These are phyloP conservation scores for Stentor coeruleus DNA, from an alignment of 73 alveolate genomes.

Conservation along the genomic window DNA sequence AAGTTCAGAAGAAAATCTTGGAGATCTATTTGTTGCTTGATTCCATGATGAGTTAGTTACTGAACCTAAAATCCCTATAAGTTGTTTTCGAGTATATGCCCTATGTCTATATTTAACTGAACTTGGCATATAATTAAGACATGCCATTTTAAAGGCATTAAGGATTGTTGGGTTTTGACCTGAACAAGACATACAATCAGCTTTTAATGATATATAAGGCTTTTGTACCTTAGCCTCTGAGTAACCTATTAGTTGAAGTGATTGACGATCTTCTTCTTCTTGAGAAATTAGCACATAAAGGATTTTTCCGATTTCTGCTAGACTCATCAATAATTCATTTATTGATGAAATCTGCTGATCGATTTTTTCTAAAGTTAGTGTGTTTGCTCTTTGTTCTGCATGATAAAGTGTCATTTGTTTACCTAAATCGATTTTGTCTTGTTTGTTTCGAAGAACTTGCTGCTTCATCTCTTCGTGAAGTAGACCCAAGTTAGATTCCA, in stretches of 20 bases:
- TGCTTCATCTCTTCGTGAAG: background rate
- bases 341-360: background rate
- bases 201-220: constrained; percentile 32
- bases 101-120: constrained; percentile 18
- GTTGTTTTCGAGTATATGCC: constrained; percentile 27
- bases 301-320: background rate
- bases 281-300: background rate
- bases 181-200: constrained; percentile 38
- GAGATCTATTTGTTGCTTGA: background rate
- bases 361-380: background rate
- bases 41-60: background rate
- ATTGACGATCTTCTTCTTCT: constrained; percentile 26
- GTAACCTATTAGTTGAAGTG: constrained; percentile 8
- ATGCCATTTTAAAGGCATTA: constrained; percentile 50
- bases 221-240: background rate
- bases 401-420: background rate
- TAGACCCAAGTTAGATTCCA: constrained; percentile 1
- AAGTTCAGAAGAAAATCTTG: background rate
- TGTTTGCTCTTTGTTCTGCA: background rate
- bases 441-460: background rate
- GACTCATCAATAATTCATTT: background rate
- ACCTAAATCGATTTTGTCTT: background rate
- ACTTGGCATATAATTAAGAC: constrained; percentile 36
- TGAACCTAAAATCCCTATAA: background rate
- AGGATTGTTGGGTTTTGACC: constrained; percentile 34